Evolutionary conservation across 768 basidiomycete genomes (phyloP).

Genomic region (Tulasnella sp.): DNA sequence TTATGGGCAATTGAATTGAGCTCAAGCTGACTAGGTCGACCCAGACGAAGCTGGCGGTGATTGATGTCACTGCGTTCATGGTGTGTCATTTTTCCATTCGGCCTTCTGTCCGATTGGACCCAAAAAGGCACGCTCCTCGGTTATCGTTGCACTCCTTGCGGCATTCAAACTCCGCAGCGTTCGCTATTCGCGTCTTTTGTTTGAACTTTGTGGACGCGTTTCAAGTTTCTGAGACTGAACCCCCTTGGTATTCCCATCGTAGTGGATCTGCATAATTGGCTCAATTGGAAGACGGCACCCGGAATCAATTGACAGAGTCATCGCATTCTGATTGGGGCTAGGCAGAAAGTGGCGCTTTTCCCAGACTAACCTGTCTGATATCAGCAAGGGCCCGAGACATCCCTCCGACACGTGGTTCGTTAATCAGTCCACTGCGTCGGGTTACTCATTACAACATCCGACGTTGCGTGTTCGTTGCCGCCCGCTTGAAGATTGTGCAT

Average conservation of each 20-base stretch:
- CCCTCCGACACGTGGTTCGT: not conserved
- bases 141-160: not conserved
- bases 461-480: not conserved
- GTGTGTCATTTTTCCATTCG: not conserved
- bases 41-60: not conserved
- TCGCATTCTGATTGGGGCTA: not conserved
- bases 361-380: not conserved
- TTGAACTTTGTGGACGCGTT: too few relatives aligned
- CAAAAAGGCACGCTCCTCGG: not conserved
- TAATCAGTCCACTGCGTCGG: not conserved
- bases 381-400: not conserved
- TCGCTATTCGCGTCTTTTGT: too few relatives aligned
- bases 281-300: not conserved
- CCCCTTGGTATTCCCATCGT: not conserved
- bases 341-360: not conserved
- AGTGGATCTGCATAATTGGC: not conserved
- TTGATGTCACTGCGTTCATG: too few relatives aligned
- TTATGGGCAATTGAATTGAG: not conserved
- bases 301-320: not conserved
- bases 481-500: not conserved
- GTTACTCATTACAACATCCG: constrained; percentile 4
- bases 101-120: not conserved
- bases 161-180: not conserved
- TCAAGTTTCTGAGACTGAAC: not conserved
- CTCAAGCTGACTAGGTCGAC: not conserved